Percentiles rank a stretch among this genome's conserved stretches.
Conservation (phyloP, 2,329 filamentous ascomycete species). For the Microdochium trichocladiopsis region DNA sequence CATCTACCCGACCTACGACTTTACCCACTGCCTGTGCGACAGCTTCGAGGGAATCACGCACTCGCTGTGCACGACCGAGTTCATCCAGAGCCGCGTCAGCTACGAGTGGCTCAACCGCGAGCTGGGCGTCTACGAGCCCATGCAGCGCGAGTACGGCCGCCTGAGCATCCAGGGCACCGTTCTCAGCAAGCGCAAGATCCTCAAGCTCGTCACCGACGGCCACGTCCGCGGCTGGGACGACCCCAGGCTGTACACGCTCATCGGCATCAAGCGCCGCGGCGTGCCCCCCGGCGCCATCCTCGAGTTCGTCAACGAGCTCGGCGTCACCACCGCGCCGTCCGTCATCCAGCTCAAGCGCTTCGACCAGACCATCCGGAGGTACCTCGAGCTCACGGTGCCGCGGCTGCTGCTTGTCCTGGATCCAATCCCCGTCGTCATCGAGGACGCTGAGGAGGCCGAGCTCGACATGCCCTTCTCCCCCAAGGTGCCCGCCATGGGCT, state of each 20-base stretch:
- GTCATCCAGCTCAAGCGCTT: conserved; percentile 78
- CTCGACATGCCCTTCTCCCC: conserved; percentile 73
- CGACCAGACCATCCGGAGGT: conserved; percentile 76
- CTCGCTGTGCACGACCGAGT: conserved; percentile 89
- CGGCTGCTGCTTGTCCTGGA: conserved; percentile 86
- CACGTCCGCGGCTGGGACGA: conserved; percentile 87
- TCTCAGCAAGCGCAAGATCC: conserved; percentile 78
- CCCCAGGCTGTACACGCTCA: conserved; percentile 81
- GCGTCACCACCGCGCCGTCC: conserved; percentile 75
- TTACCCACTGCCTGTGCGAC: conserved; percentile 85
- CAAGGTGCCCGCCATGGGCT: conserved; percentile 65
- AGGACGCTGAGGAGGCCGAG: conserved; percentile 66
- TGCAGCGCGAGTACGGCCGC: conserved; percentile 79
- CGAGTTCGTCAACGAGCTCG: conserved; percentile 84
- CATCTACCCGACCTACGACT: conserved; percentile 94
- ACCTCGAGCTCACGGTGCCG: conserved; percentile 82
- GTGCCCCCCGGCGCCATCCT: conserved; percentile 84
- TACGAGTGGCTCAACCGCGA: conserved; percentile 87
- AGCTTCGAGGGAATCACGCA: conserved; percentile 90
- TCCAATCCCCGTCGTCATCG: conserved; percentile 74
- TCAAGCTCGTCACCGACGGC: conserved; percentile 69
- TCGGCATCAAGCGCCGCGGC: conserved; percentile 75
- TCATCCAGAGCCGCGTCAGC: conserved; percentile 73
- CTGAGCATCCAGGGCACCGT: conserved; percentile 80
- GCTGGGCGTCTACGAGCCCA: conserved; percentile 78